Evolutionary conservation across 2,329 filamentous ascomycete species (phyloP), one percentile per base, ranked within the genome.

Genomic region (Rachicladosporium sp.): DNA sequence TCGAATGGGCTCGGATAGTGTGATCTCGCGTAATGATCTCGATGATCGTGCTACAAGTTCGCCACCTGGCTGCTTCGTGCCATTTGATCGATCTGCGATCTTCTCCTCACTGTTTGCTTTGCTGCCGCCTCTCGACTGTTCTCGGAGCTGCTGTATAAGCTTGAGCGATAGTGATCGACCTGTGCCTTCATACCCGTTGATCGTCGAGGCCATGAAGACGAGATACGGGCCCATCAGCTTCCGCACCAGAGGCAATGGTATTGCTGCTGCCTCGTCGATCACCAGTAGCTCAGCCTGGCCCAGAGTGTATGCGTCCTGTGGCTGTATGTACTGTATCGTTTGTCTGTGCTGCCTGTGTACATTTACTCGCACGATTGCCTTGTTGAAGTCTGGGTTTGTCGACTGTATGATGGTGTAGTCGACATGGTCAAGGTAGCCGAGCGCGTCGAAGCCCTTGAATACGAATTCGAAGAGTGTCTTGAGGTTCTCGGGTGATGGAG

Each of bases 361-460:
- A 63, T 98, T 96, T 49, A 98, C 91, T 38, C 91, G 74, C 12
- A 98, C 91, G 56, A 98, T 93, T 3, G 91, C 91, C 67, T 98
- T 98, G 71, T 96, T 95, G 69, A 96, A 95, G 50, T 95, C 89
- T 1, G 91, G 89, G 61, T 98, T 95, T 3, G 89, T 96, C 1
- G 88, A 95, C 57, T 98, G 91, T 42, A 96, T 87, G 50, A 98
- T 96, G 39, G 87, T 93, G 65, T 98, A 98, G 58, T 98, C 91
- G 51, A 87, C 78, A 57, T 98, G 91, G 52, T 98, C 91, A 47
- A 87, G 77, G 56, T 98, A 98, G 27, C 82, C 84, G 21, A 98
- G 71, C 8, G 88, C 84, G 59, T 98, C 91, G 53, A 98, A 98
- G 0, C 88, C 91, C 61, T 95, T 96, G 71, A 98, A 95, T 11